Evolutionary conservation across 2,329 filamentous ascomycete genomes (phyloP), one percentile per base, ranked within the genome.

Genomic region (Onygena corvina): DNA sequence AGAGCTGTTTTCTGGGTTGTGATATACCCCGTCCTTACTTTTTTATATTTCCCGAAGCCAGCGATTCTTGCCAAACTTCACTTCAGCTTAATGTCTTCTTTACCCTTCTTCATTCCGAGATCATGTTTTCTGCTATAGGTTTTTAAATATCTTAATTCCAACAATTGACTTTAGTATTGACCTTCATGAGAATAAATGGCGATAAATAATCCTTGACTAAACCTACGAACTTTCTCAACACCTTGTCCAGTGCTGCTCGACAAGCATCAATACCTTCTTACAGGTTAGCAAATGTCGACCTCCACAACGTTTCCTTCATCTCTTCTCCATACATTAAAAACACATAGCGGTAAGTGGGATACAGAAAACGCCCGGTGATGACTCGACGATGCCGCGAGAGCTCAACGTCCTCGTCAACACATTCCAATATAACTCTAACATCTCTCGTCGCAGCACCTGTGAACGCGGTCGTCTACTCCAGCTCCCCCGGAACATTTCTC

Each of bases 401-500:
- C 16, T 40, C 20, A 20, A 16, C n/a, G n/a, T 12, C 33, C 18
- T 2, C 38, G 9, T 9, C 4, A 7, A 20, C 38, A 42, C 21
- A 3, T 12, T 31, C n/a, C 29, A 31, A 11, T 12, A 14, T 6
- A 11, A 18, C n/a, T 36, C 48, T 49, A 25, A 52, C 44, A 14
- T n/a, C 16, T 23, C 30, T 11, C 18, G 18, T 33, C 6, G 27
- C 59, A 85, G 82, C 80, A 52, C 81, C 84, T 30, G 74, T 87
- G 46, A 84, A 87, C 63, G 78, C 83, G 44, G 72, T 87, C 48
- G 72, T 78, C 47, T 87, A 87, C 67, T 87, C 83, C 48, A 77
- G 81, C 53, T 79, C 77, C 9, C 79, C 83, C 12, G 83, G 82
- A 34, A 83, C 81, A 2, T 87, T 87, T 61, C 77, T 95, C 62